Percentiles rank a stretch among this genome's conserved stretches.
Conservation (phyloP, 169 alveolate species). For the Hepatocystis sp. region DNA sequence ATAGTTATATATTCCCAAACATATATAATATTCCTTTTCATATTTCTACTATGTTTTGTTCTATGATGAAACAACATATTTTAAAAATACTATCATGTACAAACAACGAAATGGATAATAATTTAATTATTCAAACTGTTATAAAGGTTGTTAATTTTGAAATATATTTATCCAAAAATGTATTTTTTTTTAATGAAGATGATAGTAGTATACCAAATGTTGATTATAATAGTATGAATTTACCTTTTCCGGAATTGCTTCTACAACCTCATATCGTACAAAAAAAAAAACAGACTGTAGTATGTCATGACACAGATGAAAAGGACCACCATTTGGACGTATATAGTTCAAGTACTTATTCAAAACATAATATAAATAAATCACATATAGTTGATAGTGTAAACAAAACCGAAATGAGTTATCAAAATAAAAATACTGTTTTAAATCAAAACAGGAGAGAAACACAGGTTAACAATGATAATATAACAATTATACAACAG, state of each 20-base stretch:
- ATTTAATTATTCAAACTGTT: conserved; percentile 40
- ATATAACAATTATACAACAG: too few relatives aligned
- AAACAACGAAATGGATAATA: conserved; percentile 45
- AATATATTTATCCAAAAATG: conserved; percentile 35
- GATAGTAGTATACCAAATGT: not conserved
- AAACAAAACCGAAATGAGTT: not conserved
- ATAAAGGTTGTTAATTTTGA: conserved; percentile 67
- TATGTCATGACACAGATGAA: not conserved
- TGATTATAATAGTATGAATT: conserved; percentile 15
- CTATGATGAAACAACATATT: conserved; percentile 40
- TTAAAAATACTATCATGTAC: conserved; percentile 61
- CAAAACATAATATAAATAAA: not conserved
- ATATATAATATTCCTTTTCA: conserved; percentile 44
- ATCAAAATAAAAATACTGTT: not conserved
- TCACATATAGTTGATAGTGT: not conserved
- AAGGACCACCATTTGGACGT: not conserved
- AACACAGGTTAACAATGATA: not conserved
- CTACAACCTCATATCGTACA: too few relatives aligned
- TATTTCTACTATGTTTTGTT: conserved; percentile 44
- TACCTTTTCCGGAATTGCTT: conserved; percentile 53
- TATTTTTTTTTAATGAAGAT: not conserved
- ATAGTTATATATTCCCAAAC: conserved; percentile 42
- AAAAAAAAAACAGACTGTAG: not conserved
- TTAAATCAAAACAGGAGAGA: not conserved
- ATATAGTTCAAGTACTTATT: not conserved